A percentile compares a stretch with the other conserved stretches of the same genome.
These are phyloP conservation scores for Torulaspora pretoriensis DNA, from an alignment of 1,139 yeast genomes.

Conservation along the genomic window DNA sequence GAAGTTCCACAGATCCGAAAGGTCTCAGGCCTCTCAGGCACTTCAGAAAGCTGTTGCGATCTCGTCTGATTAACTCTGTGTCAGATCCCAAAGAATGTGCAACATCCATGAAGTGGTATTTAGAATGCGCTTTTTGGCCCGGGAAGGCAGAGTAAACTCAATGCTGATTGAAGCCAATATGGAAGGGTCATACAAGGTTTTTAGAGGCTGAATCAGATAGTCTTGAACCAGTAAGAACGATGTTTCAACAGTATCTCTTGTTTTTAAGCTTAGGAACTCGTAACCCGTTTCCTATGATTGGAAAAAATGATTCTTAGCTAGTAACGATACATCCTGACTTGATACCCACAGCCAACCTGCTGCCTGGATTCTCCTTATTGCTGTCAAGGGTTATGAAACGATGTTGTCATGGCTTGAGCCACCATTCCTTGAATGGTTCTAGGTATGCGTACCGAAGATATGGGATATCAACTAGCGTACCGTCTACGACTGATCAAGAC, in stretches of 20 bases:
- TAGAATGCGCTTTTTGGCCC: background rate
- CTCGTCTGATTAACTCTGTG: background rate
- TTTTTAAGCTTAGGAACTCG: background rate
- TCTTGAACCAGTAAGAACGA: too few relatives aligned
- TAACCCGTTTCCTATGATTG: background rate
- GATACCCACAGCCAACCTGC: background rate
- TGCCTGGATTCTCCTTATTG: background rate
- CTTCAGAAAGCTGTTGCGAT: background rate
- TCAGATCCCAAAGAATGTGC: too few relatives aligned
- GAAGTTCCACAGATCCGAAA: background rate
- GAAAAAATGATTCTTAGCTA: background rate
- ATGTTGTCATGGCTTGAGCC: background rate
- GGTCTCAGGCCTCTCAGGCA: too few relatives aligned
- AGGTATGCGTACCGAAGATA: conserved; percentile 5
- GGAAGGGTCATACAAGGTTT: too few relatives aligned
- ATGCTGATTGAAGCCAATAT: too few relatives aligned
- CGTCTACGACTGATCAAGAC: background rate
- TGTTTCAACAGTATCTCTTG: background rate
- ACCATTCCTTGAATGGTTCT: background rate
- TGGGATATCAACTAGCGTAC: conserved; percentile 1
- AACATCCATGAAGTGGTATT: too few relatives aligned
- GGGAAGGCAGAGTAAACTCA: too few relatives aligned
- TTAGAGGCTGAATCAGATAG: too few relatives aligned
- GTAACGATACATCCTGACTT: background rate
- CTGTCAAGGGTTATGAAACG: conserved; percentile 1